Conservation (phyloP, 164 flowering plant genomes). For the Vitis riparia region DNA sequence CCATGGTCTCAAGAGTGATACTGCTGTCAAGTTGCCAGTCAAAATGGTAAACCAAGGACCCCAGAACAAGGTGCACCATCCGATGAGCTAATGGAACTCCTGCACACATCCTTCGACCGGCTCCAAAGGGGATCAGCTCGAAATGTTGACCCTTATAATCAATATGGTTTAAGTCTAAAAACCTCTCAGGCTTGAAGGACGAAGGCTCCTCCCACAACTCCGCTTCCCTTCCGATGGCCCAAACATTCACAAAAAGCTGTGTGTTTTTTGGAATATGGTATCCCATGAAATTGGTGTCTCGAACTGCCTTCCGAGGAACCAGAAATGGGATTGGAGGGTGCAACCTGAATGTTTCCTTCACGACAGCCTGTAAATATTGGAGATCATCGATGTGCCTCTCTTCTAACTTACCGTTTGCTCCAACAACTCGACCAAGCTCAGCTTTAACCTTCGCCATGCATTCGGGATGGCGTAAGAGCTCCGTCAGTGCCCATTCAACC, state of each 20-base stretch:
- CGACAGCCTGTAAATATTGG: constrained; percentile 48
- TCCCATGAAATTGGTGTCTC: constrained; percentile 41
- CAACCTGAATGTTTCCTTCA: constrained; percentile 56
- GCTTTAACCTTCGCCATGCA: constrained; percentile 33
- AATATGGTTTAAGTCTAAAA: constrained; percentile 24
- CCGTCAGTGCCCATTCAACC: constrained; percentile 71
- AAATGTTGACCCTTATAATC: constrained; percentile 49
- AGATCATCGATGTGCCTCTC: constrained; percentile 42
- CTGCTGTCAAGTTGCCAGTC: constrained; percentile 40
- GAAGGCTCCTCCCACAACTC: constrained; percentile 47
- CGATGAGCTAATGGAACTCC: constrained; percentile 47
- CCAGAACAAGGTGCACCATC: constrained; percentile 38
- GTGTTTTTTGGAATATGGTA: constrained; percentile 49
- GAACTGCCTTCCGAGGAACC: constrained; percentile 45
- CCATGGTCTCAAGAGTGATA: constrained; percentile 16
- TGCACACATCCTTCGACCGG: constrained; percentile 59
- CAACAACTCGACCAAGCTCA: constrained; percentile 41
- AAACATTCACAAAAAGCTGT: constrained; percentile 50
- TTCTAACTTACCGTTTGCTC: constrained; percentile 33
- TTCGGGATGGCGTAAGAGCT: constrained; percentile 51
- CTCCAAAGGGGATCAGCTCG: constrained; percentile 58
- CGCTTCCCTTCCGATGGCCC: constrained; percentile 67
- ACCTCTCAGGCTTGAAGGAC: constrained; percentile 56
- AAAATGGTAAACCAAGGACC: constrained; percentile 45
- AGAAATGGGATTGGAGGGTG: constrained; percentile 63